These are phyloP conservation scores for Lecanosticta acicola DNA, from an alignment of 2,329 filamentous ascomycete genomes.

Conservation along the genomic window DNA sequence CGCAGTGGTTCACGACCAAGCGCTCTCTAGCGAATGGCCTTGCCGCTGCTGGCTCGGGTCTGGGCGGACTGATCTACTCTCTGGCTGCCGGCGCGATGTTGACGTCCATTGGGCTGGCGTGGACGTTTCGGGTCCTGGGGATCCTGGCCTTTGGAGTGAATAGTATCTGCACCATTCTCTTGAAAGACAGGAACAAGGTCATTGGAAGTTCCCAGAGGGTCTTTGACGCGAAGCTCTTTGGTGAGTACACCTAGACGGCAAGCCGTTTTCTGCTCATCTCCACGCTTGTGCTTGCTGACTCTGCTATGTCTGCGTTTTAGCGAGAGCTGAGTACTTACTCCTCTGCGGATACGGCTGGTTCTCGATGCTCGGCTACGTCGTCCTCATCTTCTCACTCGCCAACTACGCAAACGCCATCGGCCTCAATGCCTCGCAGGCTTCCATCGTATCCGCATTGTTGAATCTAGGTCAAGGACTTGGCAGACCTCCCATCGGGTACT, in stretches of 20 bases:
- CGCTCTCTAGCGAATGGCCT: conserved; percentile 66
- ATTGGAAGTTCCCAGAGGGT: conserved; percentile 62
- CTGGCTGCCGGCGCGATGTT: conserved; percentile 66
- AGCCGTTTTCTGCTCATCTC: no score
- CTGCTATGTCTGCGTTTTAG: no score
- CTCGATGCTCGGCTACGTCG: conserved; percentile 66
- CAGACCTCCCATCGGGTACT: conserved; percentile 65
- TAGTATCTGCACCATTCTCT: conserved; percentile 54
- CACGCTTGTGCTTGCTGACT: no score
- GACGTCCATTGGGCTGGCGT: conserved; percentile 55
- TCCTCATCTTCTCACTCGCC: conserved; percentile 69
- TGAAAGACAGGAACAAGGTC: conserved; percentile 66
- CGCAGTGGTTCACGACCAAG: conserved; percentile 68
- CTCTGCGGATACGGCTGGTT: conserved; percentile 64
- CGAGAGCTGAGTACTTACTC: conserved; percentile 57
- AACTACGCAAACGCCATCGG: conserved; percentile 67
- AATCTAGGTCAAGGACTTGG: conserved; percentile 64
- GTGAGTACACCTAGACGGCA: no score
- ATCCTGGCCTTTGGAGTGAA: conserved; percentile 62
- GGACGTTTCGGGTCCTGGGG: conserved; percentile 62
- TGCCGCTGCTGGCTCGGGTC: conserved; percentile 62
- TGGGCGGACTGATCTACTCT: conserved; percentile 68
- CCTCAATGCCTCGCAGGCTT: conserved; percentile 60
- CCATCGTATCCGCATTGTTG: conserved; percentile 65
- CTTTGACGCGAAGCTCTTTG: conserved; percentile 61